Base-by-base conservation (phyloP, 192 early-diverging fungal genomes). In the Hyaloraphidium curvatum region DNA sequence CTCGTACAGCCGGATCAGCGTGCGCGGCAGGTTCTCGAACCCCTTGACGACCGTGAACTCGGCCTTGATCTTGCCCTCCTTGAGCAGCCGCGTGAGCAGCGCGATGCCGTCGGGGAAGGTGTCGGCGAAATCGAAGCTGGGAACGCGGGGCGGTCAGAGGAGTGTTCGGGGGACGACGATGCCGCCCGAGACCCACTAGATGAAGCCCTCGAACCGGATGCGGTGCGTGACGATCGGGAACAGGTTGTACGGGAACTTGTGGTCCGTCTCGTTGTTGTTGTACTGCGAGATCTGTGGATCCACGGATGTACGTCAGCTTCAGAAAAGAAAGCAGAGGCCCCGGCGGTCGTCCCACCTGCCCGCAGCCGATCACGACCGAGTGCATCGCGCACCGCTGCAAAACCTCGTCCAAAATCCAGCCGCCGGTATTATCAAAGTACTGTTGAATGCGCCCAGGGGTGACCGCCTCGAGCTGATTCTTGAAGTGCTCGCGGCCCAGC, bases 361-460 rank as follows among this genome's bases (percentile, higher is more conserved):
- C 43, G 19, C 43, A 48, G 4, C 14, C 7, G 25, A 4, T 5
- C 14, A 48, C 25, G 17, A 14, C 7, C 11, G 17, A 14, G 25
- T 48, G 14, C 43, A 11, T 14, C 23, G 43, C 43, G 19, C 14
- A 22, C 23, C 43, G 5, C 7, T 48, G 17, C 14, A 48, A 5
- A 25, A 48, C 23, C 43, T 48, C 43, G 43, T 14, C 43, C 9
- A 48, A 25, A 48, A 11, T 5, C 43, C 43, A 48, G 17, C 43
- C 43, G 14, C 43, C 43, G 23, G 25, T 25, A 25, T 48, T 48
- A 25, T 48, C 43, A 48, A 48, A 48, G 43, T 48, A 48, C 11
- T 22, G 19, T 22, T 48, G 19, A 48, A 48, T 48, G 17, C 25
- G 23, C 43, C 43, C 11, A 5, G 7, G 23, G 14, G 17, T n/a